A percentile compares a stretch with the other conserved stretches of the same genome.
Evolutionary conservation across 1,284 basidiomycete species (phyloP).

Genomic region (Ustilago bromivora): DNA sequence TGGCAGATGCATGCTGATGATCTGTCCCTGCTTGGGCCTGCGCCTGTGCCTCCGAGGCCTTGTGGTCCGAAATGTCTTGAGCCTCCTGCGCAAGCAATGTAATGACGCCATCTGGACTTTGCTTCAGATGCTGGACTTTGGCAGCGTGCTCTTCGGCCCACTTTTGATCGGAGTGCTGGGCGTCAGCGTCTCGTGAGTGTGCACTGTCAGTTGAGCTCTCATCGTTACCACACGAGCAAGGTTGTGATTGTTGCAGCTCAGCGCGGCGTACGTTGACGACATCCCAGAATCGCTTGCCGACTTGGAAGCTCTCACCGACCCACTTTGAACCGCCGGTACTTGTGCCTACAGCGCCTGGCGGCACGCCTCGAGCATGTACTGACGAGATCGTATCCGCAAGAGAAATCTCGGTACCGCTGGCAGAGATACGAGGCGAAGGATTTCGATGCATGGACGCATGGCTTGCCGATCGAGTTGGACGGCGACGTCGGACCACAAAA

Average conservation of each 20-base stretch:
- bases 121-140: slow-evolving; percentile 42
- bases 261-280: slow-evolving; percentile 47
- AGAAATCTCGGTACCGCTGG: slow-evolving; percentile 25
- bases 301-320: slow-evolving; percentile 64
- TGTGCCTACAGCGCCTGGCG: slow-evolving; percentile 57
- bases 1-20: neutral
- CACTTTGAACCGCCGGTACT: slow-evolving; percentile 65
- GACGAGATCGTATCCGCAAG: slow-evolving; percentile 11
- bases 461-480: slow-evolving; percentile 25
- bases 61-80: slow-evolving; percentile 35
- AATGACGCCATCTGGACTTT: slow-evolving; percentile 48
- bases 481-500: slow-evolving; percentile 31
- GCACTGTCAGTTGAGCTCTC: neutral
- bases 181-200: neutral
- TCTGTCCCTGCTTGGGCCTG: neutral
- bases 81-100: slow-evolving; percentile 42
- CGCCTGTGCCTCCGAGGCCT: slow-evolving; percentile 23
- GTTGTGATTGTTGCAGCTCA: slow-evolving; percentile 24
- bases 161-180: slow-evolving; percentile 4
- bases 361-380: slow-evolving; percentile 24
- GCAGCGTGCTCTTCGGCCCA: slow-evolving; percentile 27
- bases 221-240: slow-evolving; percentile 23
- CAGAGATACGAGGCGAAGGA: slow-evolving; percentile 12
- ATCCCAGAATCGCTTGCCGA: slow-evolving; percentile 61
- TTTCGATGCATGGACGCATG: slow-evolving; percentile 29